Percentiles rank a stretch among this genome's conserved stretches.
Evolutionary conservation across 2,329 filamentous ascomycete genomes (phyloP).

Genomic region (Apiospora rasikravindrae): DNA sequence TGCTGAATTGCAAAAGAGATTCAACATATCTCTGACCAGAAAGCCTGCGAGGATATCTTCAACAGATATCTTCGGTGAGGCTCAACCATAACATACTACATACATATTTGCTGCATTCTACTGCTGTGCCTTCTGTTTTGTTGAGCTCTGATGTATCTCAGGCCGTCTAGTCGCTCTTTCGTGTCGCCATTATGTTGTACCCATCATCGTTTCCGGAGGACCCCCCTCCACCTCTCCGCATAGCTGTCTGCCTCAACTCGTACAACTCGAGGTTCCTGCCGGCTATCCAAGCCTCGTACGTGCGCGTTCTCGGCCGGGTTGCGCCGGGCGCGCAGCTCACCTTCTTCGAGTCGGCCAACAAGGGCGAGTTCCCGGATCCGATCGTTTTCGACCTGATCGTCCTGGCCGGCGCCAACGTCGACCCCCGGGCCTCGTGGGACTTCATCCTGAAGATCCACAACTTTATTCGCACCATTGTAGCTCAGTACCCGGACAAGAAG

Average conservation of each 20-base stretch:
- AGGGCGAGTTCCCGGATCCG: conserved; percentile 43
- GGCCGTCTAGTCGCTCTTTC: not conserved
- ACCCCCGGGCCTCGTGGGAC: conserved; percentile 43
- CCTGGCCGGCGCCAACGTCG: conserved; percentile 48
- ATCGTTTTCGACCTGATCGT: conserved; percentile 48
- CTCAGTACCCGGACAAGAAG: conserved; percentile 38
- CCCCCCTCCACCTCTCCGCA: conserved; percentile 32
- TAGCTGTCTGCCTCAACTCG: conserved; percentile 46
- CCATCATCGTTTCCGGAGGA: conserved; percentile 2
- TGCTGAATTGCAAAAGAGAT: not conserved
- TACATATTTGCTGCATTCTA: not conserved
- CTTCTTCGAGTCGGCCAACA: conserved; percentile 43
- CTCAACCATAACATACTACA: not conserved
- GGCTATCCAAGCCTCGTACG: conserved; percentile 43
- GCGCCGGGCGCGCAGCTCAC: conserved; percentile 36
- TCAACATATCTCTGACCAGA: conserved; percentile 18
- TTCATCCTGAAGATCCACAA: conserved; percentile 49
- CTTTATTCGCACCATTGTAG: conserved; percentile 43
- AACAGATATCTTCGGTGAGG: conserved; percentile 23
- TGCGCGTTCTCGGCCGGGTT: conserved; percentile 39
- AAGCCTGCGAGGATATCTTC: conserved; percentile 22
- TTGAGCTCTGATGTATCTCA: not conserved
- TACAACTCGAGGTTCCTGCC: conserved; percentile 42
- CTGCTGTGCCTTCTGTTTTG: not conserved
- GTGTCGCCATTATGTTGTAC: conserved; percentile 13